These are phyloP conservation scores for Sporothrix schenckii DNA, from an alignment of 2,329 filamentous ascomycete genomes.

Conservation along the genomic window DNA sequence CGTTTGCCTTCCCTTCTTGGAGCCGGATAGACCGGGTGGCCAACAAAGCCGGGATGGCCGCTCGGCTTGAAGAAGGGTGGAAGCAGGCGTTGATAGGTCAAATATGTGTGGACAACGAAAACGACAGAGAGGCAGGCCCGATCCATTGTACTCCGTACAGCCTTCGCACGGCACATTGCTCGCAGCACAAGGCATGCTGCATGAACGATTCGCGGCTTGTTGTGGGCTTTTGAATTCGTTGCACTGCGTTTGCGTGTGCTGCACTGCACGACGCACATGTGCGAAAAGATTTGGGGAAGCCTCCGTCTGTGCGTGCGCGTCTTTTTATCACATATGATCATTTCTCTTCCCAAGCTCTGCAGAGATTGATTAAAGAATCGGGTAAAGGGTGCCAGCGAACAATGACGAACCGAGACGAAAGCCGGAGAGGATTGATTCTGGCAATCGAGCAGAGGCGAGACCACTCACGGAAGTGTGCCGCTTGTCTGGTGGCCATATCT, in stretches of 20 bases:
- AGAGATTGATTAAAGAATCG: background rate
- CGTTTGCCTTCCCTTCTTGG: background rate
- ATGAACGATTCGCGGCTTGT: background rate
- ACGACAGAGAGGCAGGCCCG: background rate
- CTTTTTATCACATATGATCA: background rate
- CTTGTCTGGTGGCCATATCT: background rate
- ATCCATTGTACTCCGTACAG: background rate
- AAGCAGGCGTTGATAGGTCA: background rate
- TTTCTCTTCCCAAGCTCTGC: too few relatives aligned
- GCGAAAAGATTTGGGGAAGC: background rate
- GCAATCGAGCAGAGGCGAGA: background rate
- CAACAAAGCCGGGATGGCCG: slow-evolving; percentile 35
- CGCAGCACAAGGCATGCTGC: background rate
- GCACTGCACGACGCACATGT: background rate
- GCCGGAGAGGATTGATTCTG: background rate
- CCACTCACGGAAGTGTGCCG: background rate
- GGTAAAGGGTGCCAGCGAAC: background rate
- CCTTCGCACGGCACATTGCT: background rate
- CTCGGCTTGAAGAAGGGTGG: background rate
- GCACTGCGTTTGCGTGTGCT: background rate
- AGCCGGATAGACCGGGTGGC: background rate
- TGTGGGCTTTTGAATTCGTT: background rate
- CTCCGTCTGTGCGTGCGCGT: background rate
- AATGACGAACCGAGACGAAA: background rate
- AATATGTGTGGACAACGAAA: background rate